Evolutionary conservation across 225 moss, liverwort and hornwort species (phyloP).

Genomic region (Marchantia paleacea): DNA sequence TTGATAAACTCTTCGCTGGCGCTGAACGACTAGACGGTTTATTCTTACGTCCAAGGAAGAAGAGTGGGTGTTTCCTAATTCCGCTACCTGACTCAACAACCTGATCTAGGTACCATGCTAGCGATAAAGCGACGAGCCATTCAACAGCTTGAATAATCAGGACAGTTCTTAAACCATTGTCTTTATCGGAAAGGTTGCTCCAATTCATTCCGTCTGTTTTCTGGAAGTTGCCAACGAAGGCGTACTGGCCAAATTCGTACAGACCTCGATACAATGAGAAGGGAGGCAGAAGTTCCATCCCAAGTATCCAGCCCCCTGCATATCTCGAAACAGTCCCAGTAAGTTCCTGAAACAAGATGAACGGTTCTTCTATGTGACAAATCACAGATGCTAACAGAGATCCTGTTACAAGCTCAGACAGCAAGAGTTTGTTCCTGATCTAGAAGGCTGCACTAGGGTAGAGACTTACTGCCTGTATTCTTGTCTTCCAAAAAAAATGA

Average conservation of each 20-base stretch:
- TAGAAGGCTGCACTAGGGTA: neutral
- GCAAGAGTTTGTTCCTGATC: neutral
- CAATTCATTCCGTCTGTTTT: slow-evolving; percentile 63
- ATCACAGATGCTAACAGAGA: neutral
- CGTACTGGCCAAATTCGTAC: slow-evolving; percentile 73
- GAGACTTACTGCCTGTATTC: slow-evolving; percentile 66
- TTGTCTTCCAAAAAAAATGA: slow-evolving; percentile 58
- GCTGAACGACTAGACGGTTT: slow-evolving; percentile 22
- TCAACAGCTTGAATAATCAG: slow-evolving; percentile 60
- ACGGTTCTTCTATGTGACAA: neutral
- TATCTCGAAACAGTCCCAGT: neutral
- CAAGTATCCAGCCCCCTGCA: slow-evolving; percentile 66
- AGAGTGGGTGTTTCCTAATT: slow-evolving; percentile 86
- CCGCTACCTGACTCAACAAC: slow-evolving; percentile 75
- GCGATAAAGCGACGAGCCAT: slow-evolving; percentile 50
- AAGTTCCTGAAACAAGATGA: neutral
- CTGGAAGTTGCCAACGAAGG: slow-evolving; percentile 69
- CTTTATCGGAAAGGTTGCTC: slow-evolving; percentile 51
- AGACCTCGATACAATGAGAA: slow-evolving; percentile 81
- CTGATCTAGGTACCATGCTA: slow-evolving; percentile 73
- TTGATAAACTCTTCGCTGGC: slow-evolving; percentile 32
- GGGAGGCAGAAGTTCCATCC: slow-evolving; percentile 69
- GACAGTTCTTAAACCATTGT: slow-evolving; percentile 54
- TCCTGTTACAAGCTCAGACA: neutral
- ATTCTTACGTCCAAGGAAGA: slow-evolving; percentile 49